Evolutionary conservation across 192 early-diverging fungal species (phyloP), one percentile per base, ranked within the genome.

Genomic region (Backusella circina): DNA sequence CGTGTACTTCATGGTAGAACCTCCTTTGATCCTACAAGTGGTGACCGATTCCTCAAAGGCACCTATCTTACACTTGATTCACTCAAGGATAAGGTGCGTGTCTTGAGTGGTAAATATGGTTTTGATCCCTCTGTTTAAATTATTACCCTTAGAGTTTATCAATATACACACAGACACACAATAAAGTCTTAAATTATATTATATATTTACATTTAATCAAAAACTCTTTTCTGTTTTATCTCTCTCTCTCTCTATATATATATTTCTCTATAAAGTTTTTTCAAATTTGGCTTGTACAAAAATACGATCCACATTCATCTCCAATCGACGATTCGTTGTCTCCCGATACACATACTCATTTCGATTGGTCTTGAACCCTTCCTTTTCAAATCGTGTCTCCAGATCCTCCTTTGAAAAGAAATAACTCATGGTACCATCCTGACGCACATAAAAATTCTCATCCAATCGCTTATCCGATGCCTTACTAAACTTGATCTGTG

Each of bases 391-490:
- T 21, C 90, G 65, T 7, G 79, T 76, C 37, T 78, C 84, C 35
- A 93, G 78, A 41, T 90, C 83, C 36, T 91, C 88, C 0, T 77
- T 71, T 0, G 91, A 90, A 80, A 98, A 99, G 81, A 98, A 99
- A 76, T 96, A 97, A 3, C 94, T 94, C 80, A 96, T 85, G 0
- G 97, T 99, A 75, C 82, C 95, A 85, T 99, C 98, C 70, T 97
- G 96, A 30, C 98, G 92, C 41, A 97, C 93, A 84, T 99, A 99
- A 47, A 99, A 86, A 80, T 98, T 97, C 32, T 94, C 93, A 30
- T 97, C 92, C 8, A 99, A 83, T 79, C 93, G 90, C 36, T 95
- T 91, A 44, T 92, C 93, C 1, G 87, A 80, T 37, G 80, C 70
- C 9, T 75, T 81, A 13, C 87, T 87, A 80, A 99, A 97, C 76